Evolutionary conservation across 2,329 filamentous ascomycete species (phyloP).

Genomic region (Verticillium zaregamsianum): DNA sequence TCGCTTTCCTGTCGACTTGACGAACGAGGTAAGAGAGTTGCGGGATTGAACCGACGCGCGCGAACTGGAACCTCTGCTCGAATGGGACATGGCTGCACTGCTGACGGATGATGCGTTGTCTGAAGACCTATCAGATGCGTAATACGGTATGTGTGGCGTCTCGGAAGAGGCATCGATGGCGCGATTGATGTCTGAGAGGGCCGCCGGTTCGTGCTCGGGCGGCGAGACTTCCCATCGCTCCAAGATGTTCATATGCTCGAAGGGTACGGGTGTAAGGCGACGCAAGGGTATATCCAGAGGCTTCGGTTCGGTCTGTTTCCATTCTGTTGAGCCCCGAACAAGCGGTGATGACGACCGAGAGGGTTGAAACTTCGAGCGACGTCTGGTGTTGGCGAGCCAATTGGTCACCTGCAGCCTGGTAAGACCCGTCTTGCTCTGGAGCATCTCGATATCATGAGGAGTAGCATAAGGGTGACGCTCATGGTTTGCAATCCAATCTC

Average conservation of each 20-base stretch:
- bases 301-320: background rate
- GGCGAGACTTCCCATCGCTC: slow-evolving; percentile 16
- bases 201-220: slow-evolving; percentile 17
- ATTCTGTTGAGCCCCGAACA: slow-evolving; percentile 31
- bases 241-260: slow-evolving; percentile 11
- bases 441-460: slow-evolving; percentile 57
- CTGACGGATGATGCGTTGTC: slow-evolving; percentile 7
- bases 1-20: slow-evolving; percentile 1
- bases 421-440: slow-evolving; percentile 56
- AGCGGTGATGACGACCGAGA: slow-evolving; percentile 47
- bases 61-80: slow-evolving; percentile 6
- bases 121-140: slow-evolving; percentile 18
- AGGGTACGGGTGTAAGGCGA: slow-evolving; percentile 29
- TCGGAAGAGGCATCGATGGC: slow-evolving; percentile 12
- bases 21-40: slow-evolving; percentile 17
- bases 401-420: slow-evolving; percentile 62
- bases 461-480: slow-evolving; percentile 61
- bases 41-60: slow-evolving; percentile 24
- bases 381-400: slow-evolving; percentile 66
- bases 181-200: slow-evolving; percentile 15
- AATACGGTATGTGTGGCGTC: background rate
- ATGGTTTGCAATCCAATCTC: slow-evolving; percentile 60
- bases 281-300: slow-evolving; percentile 54
- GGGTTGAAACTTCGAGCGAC: slow-evolving; percentile 55
- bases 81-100: slow-evolving; percentile 8